phyloP scores from a whole-genome alignment of 2,329 filamentous ascomycete genomes.

The Stenocarpella maydis region DNA sequence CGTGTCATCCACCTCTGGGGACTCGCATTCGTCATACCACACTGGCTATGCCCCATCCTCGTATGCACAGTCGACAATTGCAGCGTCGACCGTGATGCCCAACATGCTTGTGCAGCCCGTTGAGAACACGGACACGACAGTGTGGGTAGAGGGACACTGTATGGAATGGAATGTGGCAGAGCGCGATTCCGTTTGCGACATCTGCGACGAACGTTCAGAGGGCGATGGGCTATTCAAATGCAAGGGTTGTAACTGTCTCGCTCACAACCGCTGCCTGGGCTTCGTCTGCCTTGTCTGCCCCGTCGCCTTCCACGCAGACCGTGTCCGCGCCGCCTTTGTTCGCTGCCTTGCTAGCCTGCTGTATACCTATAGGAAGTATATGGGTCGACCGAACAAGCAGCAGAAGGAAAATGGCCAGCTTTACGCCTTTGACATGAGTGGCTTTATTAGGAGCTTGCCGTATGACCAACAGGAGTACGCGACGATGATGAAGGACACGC shows the following conservation, averaged over 20 bases:
- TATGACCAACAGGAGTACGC: slow-evolving; percentile 72
- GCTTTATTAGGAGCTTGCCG: slow-evolving; percentile 70
- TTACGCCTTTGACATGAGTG: slow-evolving; percentile 71
- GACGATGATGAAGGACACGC: slow-evolving; percentile 70
- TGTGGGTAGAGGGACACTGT: slow-evolving; percentile 88
- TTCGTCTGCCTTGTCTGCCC: slow-evolving; percentile 71
- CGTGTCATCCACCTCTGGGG: slow-evolving; percentile 66
- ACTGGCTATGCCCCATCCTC: slow-evolving; percentile 79
- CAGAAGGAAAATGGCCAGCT: slow-evolving; percentile 68
- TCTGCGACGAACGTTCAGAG: slow-evolving; percentile 79
- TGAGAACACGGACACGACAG: slow-evolving; percentile 77
- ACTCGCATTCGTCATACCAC: slow-evolving; percentile 74
- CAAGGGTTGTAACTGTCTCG: slow-evolving; percentile 65
- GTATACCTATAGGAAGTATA: slow-evolving; percentile 71
- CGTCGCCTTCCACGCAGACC: slow-evolving; percentile 67
- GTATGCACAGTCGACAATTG: slow-evolving; percentile 85
- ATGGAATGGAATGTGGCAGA: slow-evolving; percentile 72
- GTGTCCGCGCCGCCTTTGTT: slow-evolving; percentile 70
- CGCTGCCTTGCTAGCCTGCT: slow-evolving; percentile 71
- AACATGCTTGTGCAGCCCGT: slow-evolving; percentile 83
- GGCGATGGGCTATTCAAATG: slow-evolving; percentile 80
- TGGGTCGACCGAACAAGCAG: slow-evolving; percentile 66
- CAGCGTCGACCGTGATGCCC: slow-evolving; percentile 87
- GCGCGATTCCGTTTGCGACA: slow-evolving; percentile 67
- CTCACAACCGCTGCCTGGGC: slow-evolving; percentile 68